Conservation (phyloP, 768 basidiomycete species). For the Mycena pura region DNA sequence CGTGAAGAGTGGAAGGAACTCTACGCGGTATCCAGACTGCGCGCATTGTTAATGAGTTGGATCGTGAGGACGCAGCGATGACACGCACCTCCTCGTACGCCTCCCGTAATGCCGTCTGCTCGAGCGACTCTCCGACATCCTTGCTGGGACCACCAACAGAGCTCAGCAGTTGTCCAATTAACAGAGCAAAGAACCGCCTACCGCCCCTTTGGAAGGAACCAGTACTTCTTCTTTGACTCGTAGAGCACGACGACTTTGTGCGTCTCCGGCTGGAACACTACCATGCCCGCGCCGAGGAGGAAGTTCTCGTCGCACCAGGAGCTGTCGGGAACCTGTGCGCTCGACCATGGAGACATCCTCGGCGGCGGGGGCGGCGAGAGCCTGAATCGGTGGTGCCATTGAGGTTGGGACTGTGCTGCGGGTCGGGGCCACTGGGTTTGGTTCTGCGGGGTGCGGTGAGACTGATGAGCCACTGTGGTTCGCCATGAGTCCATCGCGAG, state of each 20-base stretch:
- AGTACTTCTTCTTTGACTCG: slow-evolving; percentile 45
- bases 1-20: slow-evolving; percentile 54
- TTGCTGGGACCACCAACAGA: slow-evolving; percentile 45
- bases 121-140: slow-evolving; percentile 68
- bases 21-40: slow-evolving; percentile 57
- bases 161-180: background rate
- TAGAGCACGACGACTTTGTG: slow-evolving; percentile 59
- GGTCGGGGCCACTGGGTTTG: background rate
- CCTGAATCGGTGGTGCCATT: background rate
- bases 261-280: slow-evolving; percentile 65
- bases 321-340: slow-evolving; percentile 48
- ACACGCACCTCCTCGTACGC: slow-evolving; percentile 67
- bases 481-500: slow-evolving; percentile 10
- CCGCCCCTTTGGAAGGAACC: slow-evolving; percentile 66
- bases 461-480: slow-evolving; percentile 2
- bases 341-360: slow-evolving; percentile 47
- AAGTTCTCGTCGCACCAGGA: slow-evolving; percentile 59
- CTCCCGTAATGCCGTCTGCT: slow-evolving; percentile 65
- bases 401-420: background rate
- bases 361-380: background rate
- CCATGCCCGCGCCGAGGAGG: slow-evolving; percentile 66
- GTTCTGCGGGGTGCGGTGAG: background rate
- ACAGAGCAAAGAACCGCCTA: background rate
- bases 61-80: background rate
- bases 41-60: background rate